Percentiles rank a stretch among this genome's conserved stretches.
Evolutionary conservation across 1,139 yeast genomes (phyloP).

Genomic region (Yamadazyma buinensis): DNA sequence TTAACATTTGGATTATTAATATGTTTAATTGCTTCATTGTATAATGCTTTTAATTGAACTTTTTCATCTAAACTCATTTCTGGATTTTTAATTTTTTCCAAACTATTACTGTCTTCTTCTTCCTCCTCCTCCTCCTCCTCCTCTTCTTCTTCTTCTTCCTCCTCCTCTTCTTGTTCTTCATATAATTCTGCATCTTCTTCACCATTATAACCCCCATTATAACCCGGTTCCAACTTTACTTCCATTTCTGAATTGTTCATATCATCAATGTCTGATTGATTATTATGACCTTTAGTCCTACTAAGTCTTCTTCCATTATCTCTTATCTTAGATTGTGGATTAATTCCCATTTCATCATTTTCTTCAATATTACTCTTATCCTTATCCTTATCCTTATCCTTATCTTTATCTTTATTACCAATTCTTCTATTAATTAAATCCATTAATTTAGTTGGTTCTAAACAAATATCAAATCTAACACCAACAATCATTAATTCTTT

Average conservation of each 20-base stretch:
- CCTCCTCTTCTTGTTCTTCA: conserved; percentile 6
- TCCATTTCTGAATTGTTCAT: no score
- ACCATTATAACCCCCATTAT: no score
- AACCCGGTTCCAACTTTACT: no score
- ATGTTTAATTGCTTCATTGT: conserved; percentile 23
- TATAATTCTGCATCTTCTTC: no score
- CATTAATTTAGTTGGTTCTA: conserved; percentile 35
- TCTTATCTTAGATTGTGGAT: conserved; percentile 4
- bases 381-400: conserved; percentile 7
- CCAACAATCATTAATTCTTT: conserved; percentile 59
- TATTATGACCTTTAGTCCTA: not conserved
- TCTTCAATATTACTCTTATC: conserved; percentile 6
- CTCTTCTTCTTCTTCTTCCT: conserved; percentile 6
- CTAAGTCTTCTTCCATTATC: not conserved
- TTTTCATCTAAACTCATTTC: conserved; percentile 12
- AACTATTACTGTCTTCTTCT: conserved; percentile 5
- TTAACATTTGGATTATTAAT: conserved; percentile 31
- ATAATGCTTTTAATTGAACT: conserved; percentile 16
- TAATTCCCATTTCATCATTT: conserved; percentile 4
- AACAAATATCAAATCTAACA: conserved; percentile 54
- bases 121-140: conserved; percentile 3
- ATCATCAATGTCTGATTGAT: no score
- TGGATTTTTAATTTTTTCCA: conserved; percentile 3
- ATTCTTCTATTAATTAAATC: conserved; percentile 24
- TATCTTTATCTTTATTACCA: conserved; percentile 6